Evolutionary conservation across 2,329 filamentous ascomycete species (phyloP).

Genomic region (Epichloe sibirici): DNA sequence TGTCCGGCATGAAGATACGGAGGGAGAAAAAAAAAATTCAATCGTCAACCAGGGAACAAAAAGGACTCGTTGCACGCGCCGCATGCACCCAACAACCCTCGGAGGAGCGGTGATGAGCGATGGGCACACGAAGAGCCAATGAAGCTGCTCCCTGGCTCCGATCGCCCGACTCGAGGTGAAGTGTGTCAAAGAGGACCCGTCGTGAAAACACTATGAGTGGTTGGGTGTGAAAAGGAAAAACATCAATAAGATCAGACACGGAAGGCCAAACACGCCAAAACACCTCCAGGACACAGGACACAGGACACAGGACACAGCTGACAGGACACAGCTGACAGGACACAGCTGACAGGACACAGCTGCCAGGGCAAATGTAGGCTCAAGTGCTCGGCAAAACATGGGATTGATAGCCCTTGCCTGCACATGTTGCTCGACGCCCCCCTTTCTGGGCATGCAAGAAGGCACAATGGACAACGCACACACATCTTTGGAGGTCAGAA

Average conservation of each 20-base stretch:
- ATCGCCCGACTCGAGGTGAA: constrained; percentile 6
- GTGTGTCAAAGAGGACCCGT: constrained; percentile 3
- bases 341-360: background rate
- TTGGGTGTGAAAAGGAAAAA: background rate
- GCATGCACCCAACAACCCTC: background rate
- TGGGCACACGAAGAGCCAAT: constrained; percentile 7
- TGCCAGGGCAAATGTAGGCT: no score
- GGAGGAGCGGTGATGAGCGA: constrained; percentile 8
- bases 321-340: background rate
- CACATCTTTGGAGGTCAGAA: no score
- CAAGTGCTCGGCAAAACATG: no score
- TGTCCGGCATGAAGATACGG: background rate
- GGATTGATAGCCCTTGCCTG: background rate
- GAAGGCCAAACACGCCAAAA: background rate
- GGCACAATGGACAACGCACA: no score
- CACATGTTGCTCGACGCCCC: background rate
- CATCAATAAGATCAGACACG: background rate
- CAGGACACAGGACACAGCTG: background rate
- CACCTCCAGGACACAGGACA: no score
- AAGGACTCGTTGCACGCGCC: constrained; percentile 1
- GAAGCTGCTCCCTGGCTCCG: constrained; percentile 7
- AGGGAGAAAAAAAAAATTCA: background rate
- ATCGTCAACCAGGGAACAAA: background rate
- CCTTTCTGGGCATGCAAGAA: no score
- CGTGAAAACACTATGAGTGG: background rate